Evolutionary conservation across 768 basidiomycete genomes (phyloP), one percentile per base, ranked within the genome.

Genomic region (Pulveroboletus frians): DNA sequence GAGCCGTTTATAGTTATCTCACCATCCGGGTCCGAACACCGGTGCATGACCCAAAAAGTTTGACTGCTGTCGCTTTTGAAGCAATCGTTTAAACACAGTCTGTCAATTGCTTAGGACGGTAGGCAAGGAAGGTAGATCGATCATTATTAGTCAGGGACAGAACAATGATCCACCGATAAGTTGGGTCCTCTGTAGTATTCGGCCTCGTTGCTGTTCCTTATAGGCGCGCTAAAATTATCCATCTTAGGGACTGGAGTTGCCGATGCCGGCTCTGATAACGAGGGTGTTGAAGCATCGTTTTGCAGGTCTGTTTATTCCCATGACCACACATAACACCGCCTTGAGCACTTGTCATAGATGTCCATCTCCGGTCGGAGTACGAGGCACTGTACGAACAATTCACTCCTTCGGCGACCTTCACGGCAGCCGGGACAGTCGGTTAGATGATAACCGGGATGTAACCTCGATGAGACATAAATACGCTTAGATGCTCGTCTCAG

Each of bases 361-460:
- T 21, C 4, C 21, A 3, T 17, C 27, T 29, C 38, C 39, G 32
- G n/a, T 11, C n/a, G n/a, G 36, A 3, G 31, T 13, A 13, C 27
- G 3, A 17, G 29, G 30, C 11, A 27, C 53, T 31, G 15, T 6
- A 17, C 9, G n/a, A 14, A n/a, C n/a, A 35, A 21, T 9, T 20
- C 32, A 21, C 4, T 11, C 9, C 39, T 18, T 39, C 15, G 1
- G 9, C 10, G 17, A n/a, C 5, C 9, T 29, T n/a, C 17, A 45
- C 14, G 30, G 29, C 29, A 30, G 29, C 29, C 10, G n/a, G 20
- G 15, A 27, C 30, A 3, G 23, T 46, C 55, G 55, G 44, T 23
- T 32, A 14, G 30, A 23, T 13, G 17, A 29, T 40, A 43, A 44
- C 55, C 55, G 46, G 46, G 14, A 45, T 18, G 29, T 30, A 17